Percentiles rank a stretch among this genome's conserved stretches.
Evolutionary conservation across 352 stramenopile species (phyloP).

Genomic region (Pseudoperonospora humuli): DNA sequence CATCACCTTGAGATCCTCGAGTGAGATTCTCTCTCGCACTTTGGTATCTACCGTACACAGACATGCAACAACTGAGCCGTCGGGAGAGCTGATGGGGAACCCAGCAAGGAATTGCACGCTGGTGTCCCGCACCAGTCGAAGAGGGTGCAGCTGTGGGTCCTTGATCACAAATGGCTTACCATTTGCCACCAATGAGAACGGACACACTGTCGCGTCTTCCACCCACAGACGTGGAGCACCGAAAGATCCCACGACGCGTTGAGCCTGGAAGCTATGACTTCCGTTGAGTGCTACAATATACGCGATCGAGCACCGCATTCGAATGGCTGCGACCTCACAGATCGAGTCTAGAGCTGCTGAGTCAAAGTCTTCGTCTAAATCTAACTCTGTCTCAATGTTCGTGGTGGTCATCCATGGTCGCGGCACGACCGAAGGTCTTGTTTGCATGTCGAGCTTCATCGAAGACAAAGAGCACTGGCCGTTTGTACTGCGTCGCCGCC

Average conservation of each 20-base stretch:
- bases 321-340: slow-evolving; percentile 40
- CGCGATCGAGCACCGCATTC: slow-evolving; percentile 35
- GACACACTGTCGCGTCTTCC: slow-evolving; percentile 17
- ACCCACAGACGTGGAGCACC: slow-evolving; percentile 10
- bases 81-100: slow-evolving; percentile 36
- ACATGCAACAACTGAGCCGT: slow-evolving; percentile 22
- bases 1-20: slow-evolving; percentile 39
- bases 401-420: slow-evolving; percentile 15
- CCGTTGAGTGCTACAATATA: slow-evolving; percentile 35
- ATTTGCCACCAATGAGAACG: slow-evolving; percentile 14
- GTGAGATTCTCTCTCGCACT: slow-evolving; percentile 24
- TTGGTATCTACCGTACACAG: slow-evolving; percentile 34
- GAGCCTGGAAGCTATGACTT: slow-evolving; percentile 10
- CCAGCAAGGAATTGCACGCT: slow-evolving; percentile 45
- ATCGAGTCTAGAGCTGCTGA: slow-evolving; percentile 43
- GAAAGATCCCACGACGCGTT: slow-evolving; percentile 34
- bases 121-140: slow-evolving; percentile 32
- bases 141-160: slow-evolving; percentile 27
- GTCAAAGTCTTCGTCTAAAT: slow-evolving; percentile 26
- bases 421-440: slow-evolving; percentile 1
- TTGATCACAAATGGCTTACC: slow-evolving; percentile 37
- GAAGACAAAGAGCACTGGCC: slow-evolving; percentile 14
- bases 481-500: slow-evolving; percentile 15
- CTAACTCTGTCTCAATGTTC: slow-evolving; percentile 21
- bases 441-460: neutral